A percentile compares a stretch with the other conserved stretches of the same genome.
Evolutionary conservation across 2,329 filamentous ascomycete genomes (phyloP).

Genomic region (Alternaria angustiovoidea): DNA sequence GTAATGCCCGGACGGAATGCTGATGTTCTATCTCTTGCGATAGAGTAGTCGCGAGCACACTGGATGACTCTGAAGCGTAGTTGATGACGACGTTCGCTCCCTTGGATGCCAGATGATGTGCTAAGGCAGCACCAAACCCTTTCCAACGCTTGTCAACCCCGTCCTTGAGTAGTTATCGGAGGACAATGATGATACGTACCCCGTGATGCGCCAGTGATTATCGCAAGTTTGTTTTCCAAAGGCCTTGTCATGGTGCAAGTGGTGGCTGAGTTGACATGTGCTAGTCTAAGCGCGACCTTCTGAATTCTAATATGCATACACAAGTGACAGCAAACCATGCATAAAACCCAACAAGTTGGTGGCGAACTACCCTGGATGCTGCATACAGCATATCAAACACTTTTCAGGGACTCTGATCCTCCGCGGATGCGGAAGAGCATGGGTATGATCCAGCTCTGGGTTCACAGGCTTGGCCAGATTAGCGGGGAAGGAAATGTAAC

Average conservation of each 20-base stretch:
- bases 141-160: constrained; percentile 1
- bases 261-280: background rate
- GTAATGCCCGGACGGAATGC: background rate
- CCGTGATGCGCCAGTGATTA: constrained; percentile 78
- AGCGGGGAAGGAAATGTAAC: too few species aligned
- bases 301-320: background rate
- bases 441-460: background rate
- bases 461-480: background rate
- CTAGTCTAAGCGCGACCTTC: background rate
- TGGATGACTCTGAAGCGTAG: constrained; percentile 70
- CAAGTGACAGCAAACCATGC: background rate
- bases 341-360: background rate
- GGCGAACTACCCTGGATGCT: background rate
- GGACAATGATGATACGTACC: constrained; percentile 56
- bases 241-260: constrained; percentile 2
- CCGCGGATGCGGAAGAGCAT: background rate
- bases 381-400: background rate
- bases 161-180: background rate
- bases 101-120: constrained; percentile 74
- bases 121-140: constrained; percentile 75
- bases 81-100: constrained; percentile 73
- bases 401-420: background rate
- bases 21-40: background rate
- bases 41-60: constrained; percentile 48
- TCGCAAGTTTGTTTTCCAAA: constrained; percentile 73